A percentile compares a stretch with the other conserved stretches of the same genome.
These are phyloP conservation scores for Starmerella khaoyaiensis DNA, from an alignment of 805 yeast genomes.

Conservation along the genomic window DNA sequence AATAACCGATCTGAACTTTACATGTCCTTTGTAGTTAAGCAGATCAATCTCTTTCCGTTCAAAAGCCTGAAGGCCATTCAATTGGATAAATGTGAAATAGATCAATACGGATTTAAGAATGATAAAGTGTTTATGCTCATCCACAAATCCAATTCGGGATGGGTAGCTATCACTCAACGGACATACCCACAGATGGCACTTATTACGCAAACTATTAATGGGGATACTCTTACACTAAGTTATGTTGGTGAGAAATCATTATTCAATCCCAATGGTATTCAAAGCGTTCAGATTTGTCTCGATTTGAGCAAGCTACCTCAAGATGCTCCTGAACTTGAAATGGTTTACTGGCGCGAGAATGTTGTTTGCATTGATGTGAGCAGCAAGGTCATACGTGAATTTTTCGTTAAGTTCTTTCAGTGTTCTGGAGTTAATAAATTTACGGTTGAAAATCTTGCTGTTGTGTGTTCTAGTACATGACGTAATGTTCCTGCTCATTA, in stretches of 20 bases:
- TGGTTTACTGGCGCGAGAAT: constrained; percentile 24
- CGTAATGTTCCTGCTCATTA: constrained; percentile 18
- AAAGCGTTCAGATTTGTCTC: constrained; percentile 18
- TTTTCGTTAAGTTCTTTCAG: constrained; percentile 5
- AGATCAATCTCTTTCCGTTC: constrained; percentile 25
- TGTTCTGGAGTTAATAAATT: constrained; percentile 3
- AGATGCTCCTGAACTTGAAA: constrained; percentile 8
- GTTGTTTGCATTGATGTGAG: constrained; percentile 22
- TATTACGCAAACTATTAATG: constrained; percentile 18
- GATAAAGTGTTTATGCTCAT: constrained; percentile 27
- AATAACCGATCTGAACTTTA: too few relatives aligned
- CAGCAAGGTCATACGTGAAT: constrained; percentile 17
- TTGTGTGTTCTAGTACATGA: constrained; percentile 21
- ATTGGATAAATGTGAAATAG: constrained; percentile 22
- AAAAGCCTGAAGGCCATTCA: constrained; percentile 26
- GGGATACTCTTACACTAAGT: constrained; percentile 13
- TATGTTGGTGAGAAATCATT: too few relatives aligned
- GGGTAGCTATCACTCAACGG: constrained; percentile 25
- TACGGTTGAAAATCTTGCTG: constrained; percentile 15
- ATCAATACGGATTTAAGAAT: constrained; percentile 25
- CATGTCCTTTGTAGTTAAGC: constrained; percentile 15
- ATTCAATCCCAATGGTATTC: too few relatives aligned
- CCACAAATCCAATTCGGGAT: constrained; percentile 11
- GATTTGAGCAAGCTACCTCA: constrained; percentile 7
- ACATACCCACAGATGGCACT: constrained; percentile 22